phyloP scores from a whole-genome alignment of 1,284 basidiomycete species.

The Cryptococcus sp. region DNA sequence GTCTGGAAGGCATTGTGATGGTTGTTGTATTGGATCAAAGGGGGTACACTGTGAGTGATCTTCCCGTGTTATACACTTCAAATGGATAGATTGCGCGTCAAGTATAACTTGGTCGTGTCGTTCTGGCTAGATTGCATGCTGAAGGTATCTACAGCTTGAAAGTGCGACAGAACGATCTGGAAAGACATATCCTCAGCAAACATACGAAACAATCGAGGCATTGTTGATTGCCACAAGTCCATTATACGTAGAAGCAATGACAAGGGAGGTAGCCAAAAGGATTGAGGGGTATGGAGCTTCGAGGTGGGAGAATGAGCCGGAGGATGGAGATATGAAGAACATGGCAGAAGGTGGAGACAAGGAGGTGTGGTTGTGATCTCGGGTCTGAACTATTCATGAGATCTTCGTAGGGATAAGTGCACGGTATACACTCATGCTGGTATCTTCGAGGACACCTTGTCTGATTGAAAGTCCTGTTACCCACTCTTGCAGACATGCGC shows the following conservation, averaged over 20 bases:
- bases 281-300: constrained; percentile 15
- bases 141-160: constrained; percentile 11
- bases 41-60: constrained; percentile 37
- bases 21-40: constrained; percentile 22
- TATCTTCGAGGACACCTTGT: no score
- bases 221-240: constrained; percentile 36
- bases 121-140: background rate
- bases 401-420: no score
- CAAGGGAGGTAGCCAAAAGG: constrained; percentile 27
- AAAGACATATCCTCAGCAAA: constrained; percentile 5
- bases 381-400: no score
- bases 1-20: constrained; percentile 15
- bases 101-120: background rate
- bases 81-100: no score
- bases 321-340: background rate
- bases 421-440: no score
- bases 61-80: no score
- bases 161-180: background rate
- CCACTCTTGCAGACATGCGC: no score
- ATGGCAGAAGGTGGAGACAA: background rate
- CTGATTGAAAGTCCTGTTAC: no score
- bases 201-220: constrained; percentile 38
- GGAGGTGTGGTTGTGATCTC: background rate
- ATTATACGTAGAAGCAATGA: constrained; percentile 36
- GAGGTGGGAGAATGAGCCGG: background rate